phyloP scores from a whole-genome alignment of 2,329 filamentous ascomycete species.

The Clarireedia monteithiana region DNA sequence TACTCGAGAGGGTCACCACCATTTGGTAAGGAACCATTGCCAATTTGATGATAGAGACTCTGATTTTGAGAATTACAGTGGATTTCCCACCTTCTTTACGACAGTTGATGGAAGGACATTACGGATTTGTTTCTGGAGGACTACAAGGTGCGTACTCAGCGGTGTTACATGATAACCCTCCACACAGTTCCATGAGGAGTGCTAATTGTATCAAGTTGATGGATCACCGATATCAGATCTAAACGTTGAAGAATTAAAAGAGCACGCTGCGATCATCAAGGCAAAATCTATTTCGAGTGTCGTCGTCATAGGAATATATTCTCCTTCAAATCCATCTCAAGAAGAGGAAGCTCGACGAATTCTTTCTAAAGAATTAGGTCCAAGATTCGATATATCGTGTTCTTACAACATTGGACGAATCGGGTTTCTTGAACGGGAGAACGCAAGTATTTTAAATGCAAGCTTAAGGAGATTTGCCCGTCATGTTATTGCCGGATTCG shows the following conservation, averaged over 20 bases:
- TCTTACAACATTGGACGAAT: conserved; percentile 42
- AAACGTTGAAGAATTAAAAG: conserved; percentile 21
- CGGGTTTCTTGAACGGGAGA: conserved; percentile 51
- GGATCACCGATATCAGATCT: conserved; percentile 19
- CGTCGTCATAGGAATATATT: conserved; percentile 50
- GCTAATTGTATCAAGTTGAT: conserved; percentile 20
- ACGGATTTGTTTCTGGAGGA: conserved; percentile 39
- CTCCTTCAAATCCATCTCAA: conserved; percentile 48
- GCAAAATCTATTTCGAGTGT: conserved; percentile 35
- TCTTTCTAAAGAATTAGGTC: conserved; percentile 31
- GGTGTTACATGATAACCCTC: not conserved
- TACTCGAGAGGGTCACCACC: conserved; percentile 42
- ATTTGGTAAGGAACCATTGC: conserved; percentile 24
- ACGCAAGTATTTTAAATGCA: conserved; percentile 57
- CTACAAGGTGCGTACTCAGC: conserved; percentile 20
- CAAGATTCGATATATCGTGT: conserved; percentile 41
- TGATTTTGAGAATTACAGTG: conserved; percentile 16
- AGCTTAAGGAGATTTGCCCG: conserved; percentile 51
- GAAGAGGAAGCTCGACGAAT: conserved; percentile 43
- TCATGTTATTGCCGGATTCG: conserved; percentile 48
- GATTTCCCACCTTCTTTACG: conserved; percentile 40
- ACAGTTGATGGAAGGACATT: conserved; percentile 38
- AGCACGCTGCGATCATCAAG: conserved; percentile 26
- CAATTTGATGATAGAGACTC: not conserved
- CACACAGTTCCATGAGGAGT: not conserved